phyloP scores from a whole-genome alignment of 805 yeast genomes.

The Saccharomycopsis sp. region DNA sequence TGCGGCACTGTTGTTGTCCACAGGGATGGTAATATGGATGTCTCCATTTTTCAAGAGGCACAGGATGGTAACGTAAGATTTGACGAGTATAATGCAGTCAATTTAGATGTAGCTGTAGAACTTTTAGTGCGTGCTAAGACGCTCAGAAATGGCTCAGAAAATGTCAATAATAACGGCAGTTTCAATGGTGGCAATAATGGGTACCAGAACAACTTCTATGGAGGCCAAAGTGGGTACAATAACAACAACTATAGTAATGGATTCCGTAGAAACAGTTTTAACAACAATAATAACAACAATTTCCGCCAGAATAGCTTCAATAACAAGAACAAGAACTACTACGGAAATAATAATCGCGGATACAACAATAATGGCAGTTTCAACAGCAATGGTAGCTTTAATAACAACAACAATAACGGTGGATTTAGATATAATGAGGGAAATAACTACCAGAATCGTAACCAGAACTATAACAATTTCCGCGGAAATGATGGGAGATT shows the following conservation, averaged over 20 bases:
- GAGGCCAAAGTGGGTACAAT: slow-evolving; percentile 7
- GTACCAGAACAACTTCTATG: slow-evolving; percentile 23
- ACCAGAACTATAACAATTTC: background rate
- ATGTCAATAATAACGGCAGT: slow-evolving; percentile 2
- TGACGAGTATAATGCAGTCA: slow-evolving; percentile 75
- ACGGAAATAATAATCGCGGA: slow-evolving; percentile 18
- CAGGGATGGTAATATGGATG: slow-evolving; percentile 48
- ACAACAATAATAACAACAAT: slow-evolving; percentile 27
- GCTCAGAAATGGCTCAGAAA: slow-evolving; percentile 1
- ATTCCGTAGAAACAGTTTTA: slow-evolving; percentile 22
- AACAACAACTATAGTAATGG: slow-evolving; percentile 16
- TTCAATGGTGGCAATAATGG: slow-evolving; percentile 25
- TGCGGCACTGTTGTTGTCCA: slow-evolving; percentile 63
- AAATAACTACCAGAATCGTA: background rate
- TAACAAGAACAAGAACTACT: slow-evolving; percentile 27
- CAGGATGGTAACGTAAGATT: slow-evolving; percentile 69
- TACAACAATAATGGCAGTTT: slow-evolving; percentile 20
- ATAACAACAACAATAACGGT: slow-evolving; percentile 22
- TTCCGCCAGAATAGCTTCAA: slow-evolving; percentile 18
- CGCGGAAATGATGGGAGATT: too few relatives aligned
- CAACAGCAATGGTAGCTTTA: slow-evolving; percentile 21
- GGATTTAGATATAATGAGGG: slow-evolving; percentile 12
- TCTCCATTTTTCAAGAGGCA: slow-evolving; percentile 66
- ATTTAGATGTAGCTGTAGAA: slow-evolving; percentile 58
- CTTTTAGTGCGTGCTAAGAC: slow-evolving; percentile 41